Percentiles rank a stretch among this genome's conserved stretches.
phyloP scores from a whole-genome alignment of 108 stramenopile genomes.

The Schizochytrium sp. region DNA sequence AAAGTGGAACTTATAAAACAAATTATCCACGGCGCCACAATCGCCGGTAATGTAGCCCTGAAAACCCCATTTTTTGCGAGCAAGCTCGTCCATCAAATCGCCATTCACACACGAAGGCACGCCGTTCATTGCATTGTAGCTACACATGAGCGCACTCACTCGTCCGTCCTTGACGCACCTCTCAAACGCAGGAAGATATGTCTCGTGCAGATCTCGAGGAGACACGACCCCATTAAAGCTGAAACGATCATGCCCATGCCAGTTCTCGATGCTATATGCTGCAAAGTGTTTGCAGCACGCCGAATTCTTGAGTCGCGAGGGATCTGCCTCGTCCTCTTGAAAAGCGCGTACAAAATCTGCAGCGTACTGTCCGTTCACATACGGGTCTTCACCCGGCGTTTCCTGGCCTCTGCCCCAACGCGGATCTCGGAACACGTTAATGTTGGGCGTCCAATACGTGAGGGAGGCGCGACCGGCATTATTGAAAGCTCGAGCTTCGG shows the following conservation, averaged over 20 bases:
- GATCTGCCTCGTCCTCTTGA: constrained; percentile 29
- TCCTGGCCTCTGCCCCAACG: constrained; percentile 65
- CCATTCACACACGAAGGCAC: constrained; percentile 55
- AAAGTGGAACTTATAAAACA: constrained; percentile 9
- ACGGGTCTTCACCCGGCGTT: constrained; percentile 63
- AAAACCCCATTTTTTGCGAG: constrained; percentile 51
- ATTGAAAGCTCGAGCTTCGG: constrained; percentile 39
- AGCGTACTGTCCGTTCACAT: constrained; percentile 50
- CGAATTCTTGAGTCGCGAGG: constrained; percentile 27
- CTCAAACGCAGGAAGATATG: constrained; percentile 57
- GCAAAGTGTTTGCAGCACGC: constrained; percentile 65
- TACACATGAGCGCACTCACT: constrained; percentile 58
- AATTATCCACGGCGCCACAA: constrained; percentile 54
- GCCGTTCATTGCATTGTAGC: constrained; percentile 68
- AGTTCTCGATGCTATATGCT: constrained; percentile 51
- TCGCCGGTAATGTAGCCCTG: constrained; percentile 59
- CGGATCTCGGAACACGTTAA: constrained; percentile 64
- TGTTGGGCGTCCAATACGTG: constrained; percentile 58
- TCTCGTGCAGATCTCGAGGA: constrained; percentile 45
- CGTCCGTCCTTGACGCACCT: constrained; percentile 34
- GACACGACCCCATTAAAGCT: constrained; percentile 45
- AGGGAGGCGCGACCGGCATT: constrained; percentile 41
- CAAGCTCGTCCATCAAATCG: constrained; percentile 31
- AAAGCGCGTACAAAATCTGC: constrained; percentile 41
- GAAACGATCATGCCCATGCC: constrained; percentile 19